A percentile compares a stretch with the other conserved stretches of the same genome.
Evolutionary conservation across 1,284 basidiomycete genomes (phyloP).

Genomic region (Rhodotorula sp.): DNA sequence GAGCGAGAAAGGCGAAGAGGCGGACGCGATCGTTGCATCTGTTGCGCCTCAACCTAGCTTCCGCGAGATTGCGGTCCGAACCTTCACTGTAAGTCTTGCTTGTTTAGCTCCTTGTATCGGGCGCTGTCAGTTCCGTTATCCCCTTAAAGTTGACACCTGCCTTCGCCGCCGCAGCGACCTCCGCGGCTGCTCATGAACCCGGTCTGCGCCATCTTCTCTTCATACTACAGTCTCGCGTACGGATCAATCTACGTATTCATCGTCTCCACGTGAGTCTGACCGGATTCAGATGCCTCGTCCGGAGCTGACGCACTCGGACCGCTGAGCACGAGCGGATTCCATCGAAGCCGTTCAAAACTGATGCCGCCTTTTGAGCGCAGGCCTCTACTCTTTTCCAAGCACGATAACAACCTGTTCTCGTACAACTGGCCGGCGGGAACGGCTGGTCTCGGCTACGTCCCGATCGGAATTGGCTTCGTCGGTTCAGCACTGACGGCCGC

Average conservation of each 20-base stretch:
- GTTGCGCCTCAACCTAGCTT: background rate
- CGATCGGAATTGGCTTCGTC: slow-evolving; percentile 52
- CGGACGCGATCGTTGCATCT: background rate
- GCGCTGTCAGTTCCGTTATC: too few species aligned
- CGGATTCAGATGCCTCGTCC: background rate
- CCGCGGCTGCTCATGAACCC: slow-evolving; percentile 51
- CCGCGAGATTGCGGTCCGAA: slow-evolving; percentile 5
- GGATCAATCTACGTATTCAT: slow-evolving; percentile 54
- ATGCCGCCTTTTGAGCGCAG: slow-evolving; percentile 28
- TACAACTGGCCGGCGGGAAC: slow-evolving; percentile 52
- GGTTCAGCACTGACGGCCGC: slow-evolving; percentile 50
- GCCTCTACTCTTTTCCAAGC: slow-evolving; percentile 51
- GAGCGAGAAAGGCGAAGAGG: background rate
- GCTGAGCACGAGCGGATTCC: too few species aligned
- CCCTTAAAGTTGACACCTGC: slow-evolving; percentile 12
- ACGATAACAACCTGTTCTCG: slow-evolving; percentile 49
- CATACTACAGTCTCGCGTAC: slow-evolving; percentile 53
- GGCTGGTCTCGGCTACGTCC: slow-evolving; percentile 51
- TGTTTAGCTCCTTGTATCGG: too few species aligned
- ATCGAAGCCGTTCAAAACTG: too few species aligned
- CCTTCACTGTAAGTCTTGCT: background rate
- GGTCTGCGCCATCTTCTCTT: slow-evolving; percentile 50
- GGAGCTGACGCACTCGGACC: too few species aligned
- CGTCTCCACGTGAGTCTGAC: slow-evolving; percentile 44
- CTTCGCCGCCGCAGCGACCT: slow-evolving; percentile 49